These are phyloP conservation scores for Phoenix dactylifera DNA, from an alignment of 176 grass and related monocot species.

Conservation along the genomic window DNA sequence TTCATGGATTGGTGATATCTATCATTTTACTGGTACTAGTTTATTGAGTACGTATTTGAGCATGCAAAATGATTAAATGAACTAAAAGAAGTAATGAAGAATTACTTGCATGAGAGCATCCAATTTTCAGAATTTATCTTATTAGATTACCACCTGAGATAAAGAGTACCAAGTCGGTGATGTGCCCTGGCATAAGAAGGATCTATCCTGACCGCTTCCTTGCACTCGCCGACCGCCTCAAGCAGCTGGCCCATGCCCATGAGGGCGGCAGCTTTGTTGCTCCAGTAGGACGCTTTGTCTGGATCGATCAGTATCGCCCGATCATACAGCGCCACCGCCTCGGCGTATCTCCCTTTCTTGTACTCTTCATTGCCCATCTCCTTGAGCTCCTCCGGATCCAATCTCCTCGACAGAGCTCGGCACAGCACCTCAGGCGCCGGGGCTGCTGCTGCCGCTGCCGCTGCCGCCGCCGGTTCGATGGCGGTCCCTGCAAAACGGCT, in stretches of 20 bases:
- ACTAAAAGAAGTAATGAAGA: too few species aligned
- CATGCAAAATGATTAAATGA: too few species aligned
- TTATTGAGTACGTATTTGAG: too few species aligned
- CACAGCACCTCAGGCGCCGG: slow-evolving; percentile 5
- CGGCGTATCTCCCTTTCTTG: slow-evolving; percentile 14
- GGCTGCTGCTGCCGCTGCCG: neutral
- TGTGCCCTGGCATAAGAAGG: slow-evolving; percentile 12
- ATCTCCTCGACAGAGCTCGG: slow-evolving; percentile 15
- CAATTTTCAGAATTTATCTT: too few species aligned
- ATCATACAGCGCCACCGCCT: slow-evolving; percentile 18
- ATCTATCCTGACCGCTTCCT: slow-evolving; percentile 20
- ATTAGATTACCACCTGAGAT: slow-evolving; percentile 13
- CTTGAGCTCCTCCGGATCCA: slow-evolving; percentile 21
- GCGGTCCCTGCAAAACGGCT: neutral
- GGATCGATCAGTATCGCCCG: slow-evolving; percentile 23
- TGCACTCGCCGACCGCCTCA: slow-evolving; percentile 13
- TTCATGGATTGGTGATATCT: too few species aligned
- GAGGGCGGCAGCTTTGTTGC: slow-evolving; percentile 29
- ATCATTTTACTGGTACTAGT: too few species aligned
- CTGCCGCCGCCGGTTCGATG: neutral
- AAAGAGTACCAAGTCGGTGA: slow-evolving; percentile 16
- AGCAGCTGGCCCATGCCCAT: slow-evolving; percentile 22
- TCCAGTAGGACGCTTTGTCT: slow-evolving; percentile 20
- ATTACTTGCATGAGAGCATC: too few species aligned
- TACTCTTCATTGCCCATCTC: slow-evolving; percentile 35